phyloP scores from a whole-genome alignment of 2,329 filamentous ascomycete genomes.

The Dothiorella sarmentorum region DNA sequence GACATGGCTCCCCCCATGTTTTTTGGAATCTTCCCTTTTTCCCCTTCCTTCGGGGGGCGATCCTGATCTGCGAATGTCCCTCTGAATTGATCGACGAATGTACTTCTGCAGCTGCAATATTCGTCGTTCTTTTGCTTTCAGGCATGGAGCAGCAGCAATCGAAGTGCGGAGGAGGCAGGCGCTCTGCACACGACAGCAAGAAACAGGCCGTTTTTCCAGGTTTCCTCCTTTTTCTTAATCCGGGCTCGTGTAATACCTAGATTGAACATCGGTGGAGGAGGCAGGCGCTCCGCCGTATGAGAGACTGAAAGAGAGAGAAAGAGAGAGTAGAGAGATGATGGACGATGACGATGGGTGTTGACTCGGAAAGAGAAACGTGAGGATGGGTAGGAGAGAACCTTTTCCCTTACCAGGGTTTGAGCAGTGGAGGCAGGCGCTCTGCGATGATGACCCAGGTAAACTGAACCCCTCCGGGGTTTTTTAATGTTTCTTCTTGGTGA shows the following conservation, averaged over 20 bases:
- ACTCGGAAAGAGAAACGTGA: not conserved
- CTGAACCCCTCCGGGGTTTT: too few relatives aligned
- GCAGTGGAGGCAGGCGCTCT: slow-evolving; percentile 18
- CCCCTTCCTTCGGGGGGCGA: too few relatives aligned
- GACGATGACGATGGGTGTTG: not conserved
- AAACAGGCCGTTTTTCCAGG: not conserved
- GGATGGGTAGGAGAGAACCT: too few relatives aligned
- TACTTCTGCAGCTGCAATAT: too few relatives aligned
- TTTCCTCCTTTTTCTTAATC: too few relatives aligned
- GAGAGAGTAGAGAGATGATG: not conserved
- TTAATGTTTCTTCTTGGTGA: not conserved
- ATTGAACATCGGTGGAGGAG: slow-evolving; percentile 16
- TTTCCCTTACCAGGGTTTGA: not conserved
- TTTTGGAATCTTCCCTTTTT: too few relatives aligned
- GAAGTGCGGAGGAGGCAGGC: slow-evolving; percentile 17
- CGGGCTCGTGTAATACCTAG: slow-evolving; percentile 9
- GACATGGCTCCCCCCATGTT: not conserved
- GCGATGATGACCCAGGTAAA: too few relatives aligned
- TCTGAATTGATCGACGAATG: too few relatives aligned
- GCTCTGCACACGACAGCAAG: slow-evolving; percentile 10
- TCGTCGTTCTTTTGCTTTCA: slow-evolving; percentile 7
- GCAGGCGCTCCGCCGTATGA: slow-evolving; percentile 12
- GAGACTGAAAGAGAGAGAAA: not conserved
- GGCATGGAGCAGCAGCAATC: slow-evolving; percentile 1
- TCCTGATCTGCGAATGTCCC: too few relatives aligned